Percentiles rank a stretch among this genome's conserved stretches.
Conservation (phyloP, 441 rosid species). For the Gossypium davidsonii region DNA sequence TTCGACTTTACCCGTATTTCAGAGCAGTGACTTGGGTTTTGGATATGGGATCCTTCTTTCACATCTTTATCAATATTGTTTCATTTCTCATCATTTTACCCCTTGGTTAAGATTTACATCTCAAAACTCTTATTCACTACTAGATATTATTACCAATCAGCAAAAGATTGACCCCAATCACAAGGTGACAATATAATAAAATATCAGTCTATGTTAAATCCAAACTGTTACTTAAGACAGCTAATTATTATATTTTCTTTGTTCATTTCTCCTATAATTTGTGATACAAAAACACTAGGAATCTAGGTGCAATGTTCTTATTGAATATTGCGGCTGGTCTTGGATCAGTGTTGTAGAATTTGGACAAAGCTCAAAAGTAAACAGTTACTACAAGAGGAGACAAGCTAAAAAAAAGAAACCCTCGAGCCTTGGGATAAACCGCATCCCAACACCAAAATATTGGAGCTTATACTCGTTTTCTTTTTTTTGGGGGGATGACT, state of each 20-base stretch:
- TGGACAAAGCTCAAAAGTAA: not conserved
- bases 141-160: not conserved
- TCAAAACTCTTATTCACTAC: not conserved
- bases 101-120: not conserved
- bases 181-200: not conserved
- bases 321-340: not conserved
- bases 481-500: not conserved
- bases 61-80: not conserved
- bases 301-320: not conserved
- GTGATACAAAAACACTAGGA: not conserved
- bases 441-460: not conserved
- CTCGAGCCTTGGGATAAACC: constrained; percentile 14
- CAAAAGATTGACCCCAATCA: not conserved
- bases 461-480: constrained; percentile 13
- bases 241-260: not conserved
- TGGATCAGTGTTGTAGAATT: not conserved
- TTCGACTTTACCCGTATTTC: not conserved
- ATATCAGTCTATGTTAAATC: not conserved
- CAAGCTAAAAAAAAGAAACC: not conserved
- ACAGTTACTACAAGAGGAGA: not conserved
- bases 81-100: not conserved
- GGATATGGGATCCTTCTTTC: not conserved
- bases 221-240: not conserved
- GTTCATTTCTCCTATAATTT: not conserved
- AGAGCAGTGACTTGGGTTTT: not conserved